Base-by-base conservation (phyloP, 768 basidiomycete species). In the Lentinula guzmanii region DNA sequence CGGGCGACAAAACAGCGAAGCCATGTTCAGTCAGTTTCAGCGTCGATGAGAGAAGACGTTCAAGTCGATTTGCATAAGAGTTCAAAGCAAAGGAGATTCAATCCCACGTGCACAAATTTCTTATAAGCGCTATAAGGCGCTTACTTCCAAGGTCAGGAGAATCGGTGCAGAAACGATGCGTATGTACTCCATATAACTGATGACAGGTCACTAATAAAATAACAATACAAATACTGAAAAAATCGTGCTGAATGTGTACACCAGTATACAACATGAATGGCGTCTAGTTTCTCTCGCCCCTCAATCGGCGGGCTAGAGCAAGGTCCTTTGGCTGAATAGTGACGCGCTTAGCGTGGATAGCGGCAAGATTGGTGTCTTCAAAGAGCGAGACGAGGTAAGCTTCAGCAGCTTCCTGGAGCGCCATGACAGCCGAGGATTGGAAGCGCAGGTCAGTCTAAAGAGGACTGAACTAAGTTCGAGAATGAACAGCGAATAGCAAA, bases 361-460 rank as follows among this genome's bases (percentile, higher is more conserved):
- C 83, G 61, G 82, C 83, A 67, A 86, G 72, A 70, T 86, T 85
- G 66, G 85, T 86, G 70, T 86, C 86, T 69, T 87, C 86, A 67
- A 87, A 87, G 60, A 89, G 76, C 46, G 87, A 87, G 65, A 88
- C 86, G 55, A 89, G 84, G 76, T 89, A 88, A 35, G 86, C 87
- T 69, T 84, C 82, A 16, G 82, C 80, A 11, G 84, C 84, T 71
- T 87, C 86, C 71, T 87, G 86, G 45, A 87, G 79, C 42, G 86
- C 86, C 75, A 83, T 82, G 43, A 88, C 82, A 61, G 85, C 85
- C 24, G 85, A 85, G 16, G 86, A 87, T 76, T 87, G 86, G 80
- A 90, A 90, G 61, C 86, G 85, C 61, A 91, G 82, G 69, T 90
- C 88, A 65, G 87, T 89, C 86, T 83, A 60, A 16, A 54, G 9